These are phyloP conservation scores for Cicer cuneatum DNA, from an alignment of 306 rosid species.

Conservation along the genomic window DNA sequence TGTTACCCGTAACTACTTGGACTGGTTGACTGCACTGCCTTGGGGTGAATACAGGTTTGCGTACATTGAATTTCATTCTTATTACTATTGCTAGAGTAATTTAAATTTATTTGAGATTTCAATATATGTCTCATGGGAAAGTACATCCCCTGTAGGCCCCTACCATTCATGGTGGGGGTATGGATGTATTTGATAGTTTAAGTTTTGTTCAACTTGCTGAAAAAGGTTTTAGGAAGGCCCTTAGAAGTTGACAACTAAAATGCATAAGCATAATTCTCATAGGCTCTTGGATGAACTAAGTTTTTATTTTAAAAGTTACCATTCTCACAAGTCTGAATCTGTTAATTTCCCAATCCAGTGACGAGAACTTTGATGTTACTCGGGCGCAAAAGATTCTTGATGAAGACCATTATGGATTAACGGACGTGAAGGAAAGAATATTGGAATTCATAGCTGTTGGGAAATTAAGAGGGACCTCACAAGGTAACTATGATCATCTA, in stretches of 20 bases:
- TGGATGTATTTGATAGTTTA: constrained; percentile 11
- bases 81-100: constrained; percentile 8
- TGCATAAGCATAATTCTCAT: neutral
- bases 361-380: constrained; percentile 94
- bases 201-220: constrained; percentile 23
- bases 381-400: constrained; percentile 92
- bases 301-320: constrained; percentile 27
- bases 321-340: constrained; percentile 26
- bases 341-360: constrained; percentile 61
- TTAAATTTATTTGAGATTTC: constrained; percentile 25
- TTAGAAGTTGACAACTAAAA: constrained; percentile 27
- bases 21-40: constrained; percentile 98
- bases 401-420: constrained; percentile 97
- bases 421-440: constrained; percentile 97
- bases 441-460: constrained; percentile 98
- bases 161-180: constrained; percentile 28
- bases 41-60: constrained; percentile 97
- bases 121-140: neutral
- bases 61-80: constrained; percentile 30
- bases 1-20: constrained; percentile 96
- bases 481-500: constrained; percentile 64
- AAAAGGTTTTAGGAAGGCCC: constrained; percentile 12
- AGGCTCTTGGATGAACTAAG: constrained; percentile 28
- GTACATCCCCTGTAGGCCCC: neutral
- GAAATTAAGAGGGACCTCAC: constrained; percentile 92